A percentile compares a stretch with the other conserved stretches of the same genome.
These are phyloP conservation scores for Capsella bursapastoris DNA, from an alignment of 345 rosid species.

Conservation along the genomic window DNA sequence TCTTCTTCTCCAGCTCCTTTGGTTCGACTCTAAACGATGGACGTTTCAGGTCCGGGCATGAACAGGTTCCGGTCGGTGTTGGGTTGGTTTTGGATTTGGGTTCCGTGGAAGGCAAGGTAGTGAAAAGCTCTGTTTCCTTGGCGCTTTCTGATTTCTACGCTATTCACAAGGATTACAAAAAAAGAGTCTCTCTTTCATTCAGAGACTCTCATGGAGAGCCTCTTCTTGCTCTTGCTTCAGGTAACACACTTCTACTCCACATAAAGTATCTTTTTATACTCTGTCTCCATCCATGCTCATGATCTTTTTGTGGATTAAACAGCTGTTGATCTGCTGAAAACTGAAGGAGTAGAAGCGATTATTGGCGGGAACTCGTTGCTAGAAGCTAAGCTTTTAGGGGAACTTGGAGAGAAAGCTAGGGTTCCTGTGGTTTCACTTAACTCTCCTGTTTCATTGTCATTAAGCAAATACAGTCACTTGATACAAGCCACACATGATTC, in stretches of 20 bases:
- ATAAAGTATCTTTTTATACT: neutral
- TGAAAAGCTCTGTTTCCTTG: constrained; percentile 33
- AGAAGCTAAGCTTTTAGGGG: constrained; percentile 38
- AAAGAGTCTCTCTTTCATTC: constrained; percentile 19
- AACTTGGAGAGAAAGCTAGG: constrained; percentile 41
- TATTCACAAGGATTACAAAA: constrained; percentile 11
- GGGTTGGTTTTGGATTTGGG: constrained; percentile 43
- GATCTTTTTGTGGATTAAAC: constrained; percentile 1
- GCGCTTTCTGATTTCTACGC: constrained; percentile 41
- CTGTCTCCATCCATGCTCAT: neutral
- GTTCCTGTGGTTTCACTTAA: constrained; percentile 45
- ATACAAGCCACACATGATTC: constrained; percentile 42
- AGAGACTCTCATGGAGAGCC: constrained; percentile 42
- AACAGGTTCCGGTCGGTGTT: constrained; percentile 8
- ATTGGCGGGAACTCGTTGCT: constrained; percentile 30
- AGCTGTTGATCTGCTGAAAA: constrained; percentile 39
- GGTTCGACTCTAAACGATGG: constrained; percentile 25
- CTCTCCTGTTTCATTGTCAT: constrained; percentile 4
- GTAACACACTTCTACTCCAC: neutral
- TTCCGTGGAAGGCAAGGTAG: constrained; percentile 39
- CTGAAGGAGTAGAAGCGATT: constrained; percentile 20
- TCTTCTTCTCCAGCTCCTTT: constrained; percentile 14
- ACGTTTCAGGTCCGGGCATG: no score
- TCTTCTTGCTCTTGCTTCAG: constrained; percentile 39
- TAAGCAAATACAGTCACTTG: constrained; percentile 31